Conservation (phyloP, 305 asterid genomes). For the Euphrasia arctica region DNA sequence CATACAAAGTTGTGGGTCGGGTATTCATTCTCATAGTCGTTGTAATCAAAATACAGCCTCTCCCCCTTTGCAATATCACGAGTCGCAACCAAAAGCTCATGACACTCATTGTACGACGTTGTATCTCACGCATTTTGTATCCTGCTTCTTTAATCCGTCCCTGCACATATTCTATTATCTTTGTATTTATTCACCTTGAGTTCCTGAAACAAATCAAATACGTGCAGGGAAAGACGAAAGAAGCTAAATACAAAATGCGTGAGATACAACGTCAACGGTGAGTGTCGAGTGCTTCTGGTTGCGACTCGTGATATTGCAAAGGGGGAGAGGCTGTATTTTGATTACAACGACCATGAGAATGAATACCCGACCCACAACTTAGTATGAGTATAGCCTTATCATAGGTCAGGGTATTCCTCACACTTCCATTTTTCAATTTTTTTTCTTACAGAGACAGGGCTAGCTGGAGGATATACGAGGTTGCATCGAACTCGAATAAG, state of each 20-base stretch:
- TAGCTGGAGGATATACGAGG: no score
- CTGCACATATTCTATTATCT: constrained; percentile 43
- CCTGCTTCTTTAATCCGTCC: constrained; percentile 67
- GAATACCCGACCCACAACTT: constrained; percentile 87
- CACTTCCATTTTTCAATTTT: no score
- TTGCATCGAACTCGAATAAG: no score
- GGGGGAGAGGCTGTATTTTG: constrained; percentile 84
- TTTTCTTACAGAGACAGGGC: no score
- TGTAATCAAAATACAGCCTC: constrained; percentile 81
- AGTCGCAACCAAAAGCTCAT: constrained; percentile 62
- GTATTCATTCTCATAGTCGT: constrained; percentile 79
- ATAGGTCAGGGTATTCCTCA: no score
- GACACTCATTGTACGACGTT: constrained; percentile 56
- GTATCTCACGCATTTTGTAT: constrained; percentile 73
- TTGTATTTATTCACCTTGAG: no score
- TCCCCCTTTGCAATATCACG: constrained; percentile 79
- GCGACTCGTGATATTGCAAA: constrained; percentile 67
- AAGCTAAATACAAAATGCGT: constrained; percentile 77
- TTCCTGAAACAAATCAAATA: constrained; percentile 11
- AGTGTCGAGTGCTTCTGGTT: constrained; percentile 63
- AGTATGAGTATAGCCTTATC: constrained; percentile 31
- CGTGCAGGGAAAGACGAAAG: constrained; percentile 53
- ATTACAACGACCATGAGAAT: constrained; percentile 79
- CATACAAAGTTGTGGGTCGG: constrained; percentile 81
- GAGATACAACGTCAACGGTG: constrained; percentile 66